Evolutionary conservation across 2,329 filamentous ascomycete genomes (phyloP).

Genomic region (Leptographium procerum): DNA sequence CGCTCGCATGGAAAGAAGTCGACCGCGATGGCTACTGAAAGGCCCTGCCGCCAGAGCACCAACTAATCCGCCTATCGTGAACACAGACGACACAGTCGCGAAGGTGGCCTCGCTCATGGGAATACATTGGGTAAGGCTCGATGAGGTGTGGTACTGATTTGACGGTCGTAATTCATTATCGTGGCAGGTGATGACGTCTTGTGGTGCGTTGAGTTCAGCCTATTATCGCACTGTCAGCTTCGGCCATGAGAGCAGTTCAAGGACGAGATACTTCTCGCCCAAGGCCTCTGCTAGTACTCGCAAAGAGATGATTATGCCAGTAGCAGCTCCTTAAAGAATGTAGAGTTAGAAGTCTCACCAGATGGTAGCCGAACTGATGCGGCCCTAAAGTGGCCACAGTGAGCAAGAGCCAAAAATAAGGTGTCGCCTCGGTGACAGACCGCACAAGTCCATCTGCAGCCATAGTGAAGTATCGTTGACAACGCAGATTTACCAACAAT

Average conservation of each 20-base stretch:
- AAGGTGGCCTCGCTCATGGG: constrained; percentile 75
- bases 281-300: not conserved
- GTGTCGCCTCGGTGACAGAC: constrained; percentile 36
- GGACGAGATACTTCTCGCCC: not conserved
- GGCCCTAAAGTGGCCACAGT: constrained; percentile 72
- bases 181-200: constrained; percentile 84
- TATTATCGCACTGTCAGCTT: constrained; percentile 21
- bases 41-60: constrained; percentile 75
- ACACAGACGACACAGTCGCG: constrained; percentile 79
- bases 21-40: constrained; percentile 64
- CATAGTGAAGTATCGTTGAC: not conserved
- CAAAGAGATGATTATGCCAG: not conserved
- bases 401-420: constrained; percentile 68
- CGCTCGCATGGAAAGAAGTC: constrained; percentile 63
- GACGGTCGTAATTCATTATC: constrained; percentile 29
- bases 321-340: not conserved
- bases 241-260: not conserved
- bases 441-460: not conserved
- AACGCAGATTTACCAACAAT: not conserved
- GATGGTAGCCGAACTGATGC: constrained; percentile 86
- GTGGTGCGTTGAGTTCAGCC: constrained; percentile 91
- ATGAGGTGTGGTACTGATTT: constrained; percentile 17
- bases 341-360: constrained; percentile 43
- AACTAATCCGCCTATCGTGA: constrained; percentile 76
- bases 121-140: constrained; percentile 62